These are phyloP conservation scores for Vaccinium vitisidaea DNA, from an alignment of 148 eudicot genomes.

Conservation along the genomic window DNA sequence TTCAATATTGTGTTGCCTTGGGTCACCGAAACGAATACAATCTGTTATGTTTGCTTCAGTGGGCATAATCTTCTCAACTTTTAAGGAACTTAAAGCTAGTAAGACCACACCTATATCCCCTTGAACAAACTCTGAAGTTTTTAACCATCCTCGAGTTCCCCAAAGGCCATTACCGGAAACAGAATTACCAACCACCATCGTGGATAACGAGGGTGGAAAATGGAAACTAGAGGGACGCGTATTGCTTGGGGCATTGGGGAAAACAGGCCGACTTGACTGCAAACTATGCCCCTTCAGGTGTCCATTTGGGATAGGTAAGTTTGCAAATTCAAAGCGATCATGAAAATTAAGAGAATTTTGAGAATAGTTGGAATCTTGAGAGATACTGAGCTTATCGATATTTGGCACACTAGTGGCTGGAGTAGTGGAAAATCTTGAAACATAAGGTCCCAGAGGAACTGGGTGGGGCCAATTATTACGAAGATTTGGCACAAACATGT, in stretches of 20 bases:
- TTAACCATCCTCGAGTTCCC: slow-evolving; percentile 24
- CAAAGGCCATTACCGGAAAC: slow-evolving; percentile 15
- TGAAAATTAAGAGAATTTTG: slow-evolving; percentile 22
- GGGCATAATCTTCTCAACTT: slow-evolving; percentile 41
- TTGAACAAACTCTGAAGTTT: slow-evolving; percentile 41
- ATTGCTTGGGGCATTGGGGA: slow-evolving; percentile 19
- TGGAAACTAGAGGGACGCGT: slow-evolving; percentile 21
- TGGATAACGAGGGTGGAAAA: slow-evolving; percentile 8
- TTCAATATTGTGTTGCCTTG: slow-evolving; percentile 36
- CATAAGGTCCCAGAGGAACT: slow-evolving; percentile 24
- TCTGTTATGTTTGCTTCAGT: slow-evolving; percentile 51
- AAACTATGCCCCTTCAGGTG: slow-evolving; percentile 24
- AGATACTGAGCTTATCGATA: slow-evolving; percentile 28
- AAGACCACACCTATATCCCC: slow-evolving; percentile 47
- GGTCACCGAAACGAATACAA: slow-evolving; percentile 50
- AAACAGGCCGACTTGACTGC: slow-evolving; percentile 20
- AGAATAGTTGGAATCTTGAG: slow-evolving; percentile 32
- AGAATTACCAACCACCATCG: slow-evolving; percentile 15
- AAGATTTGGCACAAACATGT: slow-evolving; percentile 21
- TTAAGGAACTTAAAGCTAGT: slow-evolving; percentile 48
- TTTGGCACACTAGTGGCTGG: slow-evolving; percentile 30
- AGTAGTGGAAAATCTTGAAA: slow-evolving; percentile 20
- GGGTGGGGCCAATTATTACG: slow-evolving; percentile 23
- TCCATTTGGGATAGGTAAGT: slow-evolving; percentile 23
- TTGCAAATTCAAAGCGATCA: slow-evolving; percentile 22